Percentiles rank a stretch among this genome's conserved stretches.
Conservation (phyloP, 2,329 filamentous ascomycete species). For the Decorospora gaudefroyi region DNA sequence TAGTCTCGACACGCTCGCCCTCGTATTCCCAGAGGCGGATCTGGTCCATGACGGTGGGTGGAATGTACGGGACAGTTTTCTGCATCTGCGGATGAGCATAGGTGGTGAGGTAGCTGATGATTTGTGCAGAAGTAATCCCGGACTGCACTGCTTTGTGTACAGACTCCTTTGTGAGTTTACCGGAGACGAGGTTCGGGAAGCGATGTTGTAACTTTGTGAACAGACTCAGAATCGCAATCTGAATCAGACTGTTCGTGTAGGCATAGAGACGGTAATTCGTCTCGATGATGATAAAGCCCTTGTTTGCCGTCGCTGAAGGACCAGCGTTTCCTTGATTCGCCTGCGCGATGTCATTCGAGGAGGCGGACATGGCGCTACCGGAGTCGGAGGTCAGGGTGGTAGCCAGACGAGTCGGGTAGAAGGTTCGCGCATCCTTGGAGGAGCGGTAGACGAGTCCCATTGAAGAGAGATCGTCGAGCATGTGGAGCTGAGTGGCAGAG, state of each 20-base stretch:
- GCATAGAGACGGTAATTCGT: constrained; percentile 98
- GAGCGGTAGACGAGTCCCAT: constrained; percentile 85
- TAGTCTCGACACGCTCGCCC: constrained; percentile 88
- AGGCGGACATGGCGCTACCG: constrained; percentile 46
- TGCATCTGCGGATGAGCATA: constrained; percentile 96
- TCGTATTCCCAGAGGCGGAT: constrained; percentile 98
- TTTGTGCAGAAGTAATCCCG: constrained; percentile 93
- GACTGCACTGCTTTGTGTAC: constrained; percentile 83
- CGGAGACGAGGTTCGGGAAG: constrained; percentile 92
- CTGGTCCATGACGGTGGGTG: constrained; percentile 95
- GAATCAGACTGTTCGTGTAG: constrained; percentile 90
- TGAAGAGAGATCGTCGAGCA: constrained; percentile 87
- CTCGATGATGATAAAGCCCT: constrained; percentile 92
- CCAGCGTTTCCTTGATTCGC: constrained; percentile 14
- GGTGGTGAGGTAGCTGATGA: constrained; percentile 87
- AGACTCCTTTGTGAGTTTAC: constrained; percentile 85
- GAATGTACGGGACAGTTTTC: constrained; percentile 75
- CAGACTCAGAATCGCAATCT: constrained; percentile 90
- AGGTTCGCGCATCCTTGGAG: constrained; percentile 53
- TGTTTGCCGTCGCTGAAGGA: constrained; percentile 47
- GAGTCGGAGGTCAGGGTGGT: constrained; percentile 86
- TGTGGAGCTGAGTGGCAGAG: constrained; percentile 78
- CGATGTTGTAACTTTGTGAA: constrained; percentile 87
- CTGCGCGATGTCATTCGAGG: constrained; percentile 63
- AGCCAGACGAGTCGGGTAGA: constrained; percentile 90